Evolutionary conservation across 306 rosid species (phyloP).

Genomic region (Quercus agrifolia): DNA sequence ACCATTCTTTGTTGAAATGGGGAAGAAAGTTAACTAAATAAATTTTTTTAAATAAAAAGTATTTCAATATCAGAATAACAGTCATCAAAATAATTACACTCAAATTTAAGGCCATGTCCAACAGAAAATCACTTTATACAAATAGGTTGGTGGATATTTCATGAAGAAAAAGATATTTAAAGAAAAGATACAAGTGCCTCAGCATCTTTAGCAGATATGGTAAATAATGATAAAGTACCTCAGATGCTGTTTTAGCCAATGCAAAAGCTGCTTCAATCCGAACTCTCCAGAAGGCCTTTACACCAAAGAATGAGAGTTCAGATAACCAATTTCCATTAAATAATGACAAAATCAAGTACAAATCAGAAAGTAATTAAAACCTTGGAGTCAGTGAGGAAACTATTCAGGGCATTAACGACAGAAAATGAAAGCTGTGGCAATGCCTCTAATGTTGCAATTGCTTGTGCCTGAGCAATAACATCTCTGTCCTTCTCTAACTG

Average conservation of each 20-base stretch:
- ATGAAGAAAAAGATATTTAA: neutral
- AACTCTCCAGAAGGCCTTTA: slow-evolving; percentile 91
- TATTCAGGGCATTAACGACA: slow-evolving; percentile 77
- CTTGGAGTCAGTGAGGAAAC: slow-evolving; percentile 87
- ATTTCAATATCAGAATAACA: neutral
- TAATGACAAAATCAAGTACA: slow-evolving; percentile 8
- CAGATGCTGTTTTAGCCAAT: slow-evolving; percentile 84
- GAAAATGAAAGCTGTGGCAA: slow-evolving; percentile 81
- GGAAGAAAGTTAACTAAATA: neutral
- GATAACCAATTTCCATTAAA: slow-evolving; percentile 10
- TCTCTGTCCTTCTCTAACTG: slow-evolving; percentile 97
- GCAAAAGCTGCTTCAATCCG: slow-evolving; percentile 95
- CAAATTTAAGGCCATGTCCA: neutral
- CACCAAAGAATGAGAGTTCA: slow-evolving; percentile 30
- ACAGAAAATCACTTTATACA: neutral
- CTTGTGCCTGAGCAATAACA: slow-evolving; percentile 95
- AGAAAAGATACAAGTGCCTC: neutral
- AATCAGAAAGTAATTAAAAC: slow-evolving; percentile 34
- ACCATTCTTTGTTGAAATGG: neutral
- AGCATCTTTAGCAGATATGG: neutral
- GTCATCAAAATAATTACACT: neutral
- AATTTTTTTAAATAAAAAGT: neutral
- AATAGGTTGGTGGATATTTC: neutral
- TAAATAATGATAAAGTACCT: slow-evolving; percentile 52
- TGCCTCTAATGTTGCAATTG: slow-evolving; percentile 74